Evolutionary conservation across 2,329 filamentous ascomycete genomes (phyloP).

Genomic region (Fusarium armeniacum): DNA sequence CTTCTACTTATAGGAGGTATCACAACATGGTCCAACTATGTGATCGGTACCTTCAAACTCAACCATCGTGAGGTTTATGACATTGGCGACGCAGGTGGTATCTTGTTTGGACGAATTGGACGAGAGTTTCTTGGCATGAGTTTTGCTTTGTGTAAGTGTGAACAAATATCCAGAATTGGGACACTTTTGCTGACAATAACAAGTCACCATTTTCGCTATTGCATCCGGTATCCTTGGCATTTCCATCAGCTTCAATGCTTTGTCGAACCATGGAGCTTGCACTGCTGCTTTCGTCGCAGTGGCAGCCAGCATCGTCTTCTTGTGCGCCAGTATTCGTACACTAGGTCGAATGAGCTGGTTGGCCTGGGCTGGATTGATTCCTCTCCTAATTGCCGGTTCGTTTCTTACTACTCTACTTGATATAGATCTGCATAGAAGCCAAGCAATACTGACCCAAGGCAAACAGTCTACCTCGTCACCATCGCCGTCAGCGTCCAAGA

Average conservation of each 20-base stretch:
- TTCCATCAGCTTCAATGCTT: conserved; percentile 58
- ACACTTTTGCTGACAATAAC: conserved; percentile 2
- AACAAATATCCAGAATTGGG: neutral
- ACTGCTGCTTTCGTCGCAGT: conserved; percentile 58
- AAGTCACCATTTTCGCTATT: conserved; percentile 27
- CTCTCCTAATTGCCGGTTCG: conserved; percentile 9
- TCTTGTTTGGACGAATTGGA: conserved; percentile 63
- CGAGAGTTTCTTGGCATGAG: conserved; percentile 58
- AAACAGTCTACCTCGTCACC: conserved; percentile 35
- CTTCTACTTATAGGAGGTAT: conserved; percentile 58
- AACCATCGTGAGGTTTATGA: conserved; percentile 65
- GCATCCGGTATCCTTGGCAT: conserved; percentile 45
- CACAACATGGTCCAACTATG: conserved; percentile 64
- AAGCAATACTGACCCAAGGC: neutral
- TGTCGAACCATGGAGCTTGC: conserved; percentile 56
- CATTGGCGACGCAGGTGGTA: conserved; percentile 65
- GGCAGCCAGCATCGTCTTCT: conserved; percentile 49
- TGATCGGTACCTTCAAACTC: conserved; percentile 66
- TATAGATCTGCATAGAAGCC: neutral
- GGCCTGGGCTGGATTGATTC: conserved; percentile 47
- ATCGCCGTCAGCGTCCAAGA: conserved; percentile 44
- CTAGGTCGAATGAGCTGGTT: conserved; percentile 53
- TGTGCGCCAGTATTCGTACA: conserved; percentile 53
- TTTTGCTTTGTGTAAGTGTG: conserved; percentile 54
- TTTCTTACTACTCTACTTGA: neutral